Conservation (phyloP, 169 alveolate genomes). For the Eimeria maxima region DNA sequence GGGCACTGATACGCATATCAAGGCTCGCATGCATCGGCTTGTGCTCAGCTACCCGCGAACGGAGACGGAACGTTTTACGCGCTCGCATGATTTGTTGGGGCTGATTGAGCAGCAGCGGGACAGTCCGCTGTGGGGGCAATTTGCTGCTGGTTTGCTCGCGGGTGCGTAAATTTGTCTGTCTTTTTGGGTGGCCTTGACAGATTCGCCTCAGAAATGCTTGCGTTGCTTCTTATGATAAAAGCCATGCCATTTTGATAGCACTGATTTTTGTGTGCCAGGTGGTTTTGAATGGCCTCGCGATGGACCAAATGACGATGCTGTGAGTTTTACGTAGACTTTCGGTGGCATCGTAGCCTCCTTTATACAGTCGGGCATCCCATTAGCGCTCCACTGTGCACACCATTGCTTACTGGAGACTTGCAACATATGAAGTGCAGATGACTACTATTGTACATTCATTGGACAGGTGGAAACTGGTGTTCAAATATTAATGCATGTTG, state of each 20-base stretch:
- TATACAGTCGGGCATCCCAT: neutral
- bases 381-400: neutral
- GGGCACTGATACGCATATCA: neutral
- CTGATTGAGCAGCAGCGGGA: slow-evolving; percentile 89
- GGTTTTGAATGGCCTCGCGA: slow-evolving; percentile 90
- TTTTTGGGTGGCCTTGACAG: neutral
- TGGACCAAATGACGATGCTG: slow-evolving; percentile 97
- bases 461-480: neutral
- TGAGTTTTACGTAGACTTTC: slow-evolving; percentile 7
- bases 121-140: slow-evolving; percentile 94
- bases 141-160: slow-evolving; percentile 90
- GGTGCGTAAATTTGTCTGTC: slow-evolving; percentile 46
- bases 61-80: slow-evolving; percentile 98
- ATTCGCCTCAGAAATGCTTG: neutral
- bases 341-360: neutral
- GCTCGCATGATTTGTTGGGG: slow-evolving; percentile 92
- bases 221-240: neutral
- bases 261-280: slow-evolving; percentile 65
- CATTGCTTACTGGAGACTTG: neutral
- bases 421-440: neutral
- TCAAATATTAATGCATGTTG: neutral
- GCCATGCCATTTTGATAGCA: neutral
- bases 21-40: slow-evolving; percentile 88
- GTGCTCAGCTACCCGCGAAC: slow-evolving; percentile 99
- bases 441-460: neutral